Evolutionary conservation across 2,329 filamentous ascomycete genomes (phyloP), one percentile per base, ranked within the genome.

Genomic region (Alternaria postmessia): DNA sequence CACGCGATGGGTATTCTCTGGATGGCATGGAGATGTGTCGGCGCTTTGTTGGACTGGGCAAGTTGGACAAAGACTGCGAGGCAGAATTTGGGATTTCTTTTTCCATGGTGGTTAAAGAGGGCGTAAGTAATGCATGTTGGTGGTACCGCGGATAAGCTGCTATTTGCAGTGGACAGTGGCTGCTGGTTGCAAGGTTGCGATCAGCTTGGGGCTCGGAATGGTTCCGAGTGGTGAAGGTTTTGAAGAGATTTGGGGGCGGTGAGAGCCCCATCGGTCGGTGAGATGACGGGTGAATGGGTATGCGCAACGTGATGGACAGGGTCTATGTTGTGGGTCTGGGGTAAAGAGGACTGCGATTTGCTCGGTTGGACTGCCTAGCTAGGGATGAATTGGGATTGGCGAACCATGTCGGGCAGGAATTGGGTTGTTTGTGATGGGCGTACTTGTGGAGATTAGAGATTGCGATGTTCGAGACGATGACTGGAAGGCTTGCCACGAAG

Each of bases 251-350:
- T 39, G 46, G 46, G 56, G 42, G 52, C 39, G 61, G 46, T 60
- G 43, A 54, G 59, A 57, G 48, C 30, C 34, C 42, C 8, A 8
- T 49, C 52, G 36, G 51, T 43, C 44, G 42, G 56, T 48, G 57
- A 56, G 52, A 56, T 49, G 46, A 49, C 46, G 32, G 46, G 46
- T 49, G 46, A 49, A 30, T 24, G 46, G 32, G 34, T 46, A 41
- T 42, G 30, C 32, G 52, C 30, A 39, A 59, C 43, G 28, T 42
- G 51, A 59, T 49, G 57, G 28, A 39, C 58, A 56, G 62, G 59
- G 60, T 59, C 39, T 51, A 38, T 18, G 39, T 49, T 48, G 58
- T 62, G 62, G 64, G 59, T 67, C 60, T 63, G 63, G 65, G 63
- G 65, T 63, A 65, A 48, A 34, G 36, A 26, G 3, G 18, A 24